These are phyloP conservation scores for Epichloe gansuensis DNA, from an alignment of 2,329 filamentous ascomycete species.

Conservation along the genomic window DNA sequence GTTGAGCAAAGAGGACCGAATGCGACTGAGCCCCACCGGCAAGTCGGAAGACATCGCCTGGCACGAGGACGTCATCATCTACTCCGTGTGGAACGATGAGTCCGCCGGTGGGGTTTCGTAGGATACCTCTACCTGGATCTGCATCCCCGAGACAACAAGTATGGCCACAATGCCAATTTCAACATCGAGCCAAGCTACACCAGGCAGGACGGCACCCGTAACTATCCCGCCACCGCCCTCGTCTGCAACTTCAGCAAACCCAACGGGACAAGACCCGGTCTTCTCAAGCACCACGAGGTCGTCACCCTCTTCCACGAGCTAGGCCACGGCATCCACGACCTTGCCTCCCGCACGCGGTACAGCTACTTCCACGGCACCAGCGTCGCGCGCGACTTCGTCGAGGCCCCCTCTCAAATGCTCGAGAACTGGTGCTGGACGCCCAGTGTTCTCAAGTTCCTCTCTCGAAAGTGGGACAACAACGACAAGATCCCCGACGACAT, in stretches of 20 bases:
- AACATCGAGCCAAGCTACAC: constrained; percentile 63
- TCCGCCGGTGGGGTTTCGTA: constrained; percentile 60
- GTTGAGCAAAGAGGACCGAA: constrained; percentile 53
- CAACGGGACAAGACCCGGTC: constrained; percentile 59
- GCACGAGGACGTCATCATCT: constrained; percentile 75
- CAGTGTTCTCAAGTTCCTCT: constrained; percentile 52
- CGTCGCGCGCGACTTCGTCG: constrained; percentile 57
- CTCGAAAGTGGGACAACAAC: constrained; percentile 59
- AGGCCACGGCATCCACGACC: constrained; percentile 59
- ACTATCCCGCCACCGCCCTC: constrained; percentile 66
- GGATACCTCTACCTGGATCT: constrained; percentile 78
- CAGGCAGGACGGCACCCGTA: constrained; percentile 52
- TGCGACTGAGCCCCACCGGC: constrained; percentile 51
- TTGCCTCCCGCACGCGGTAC: constrained; percentile 50
- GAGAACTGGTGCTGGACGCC: constrained; percentile 68
- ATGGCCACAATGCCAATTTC: constrained; percentile 78
- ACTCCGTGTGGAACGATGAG: constrained; percentile 71
- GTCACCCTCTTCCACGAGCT: constrained; percentile 73
- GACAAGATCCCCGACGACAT: constrained; percentile 64
- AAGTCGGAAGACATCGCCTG: constrained; percentile 63
- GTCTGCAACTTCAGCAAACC: constrained; percentile 83
- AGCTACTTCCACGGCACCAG: constrained; percentile 56
- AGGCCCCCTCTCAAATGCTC: constrained; percentile 61
- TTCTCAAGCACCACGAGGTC: constrained; percentile 74
- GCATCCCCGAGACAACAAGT: constrained; percentile 70